phyloP scores from a whole-genome alignment of 208 protist genomes.

The Crithidia mellificae region DNA sequence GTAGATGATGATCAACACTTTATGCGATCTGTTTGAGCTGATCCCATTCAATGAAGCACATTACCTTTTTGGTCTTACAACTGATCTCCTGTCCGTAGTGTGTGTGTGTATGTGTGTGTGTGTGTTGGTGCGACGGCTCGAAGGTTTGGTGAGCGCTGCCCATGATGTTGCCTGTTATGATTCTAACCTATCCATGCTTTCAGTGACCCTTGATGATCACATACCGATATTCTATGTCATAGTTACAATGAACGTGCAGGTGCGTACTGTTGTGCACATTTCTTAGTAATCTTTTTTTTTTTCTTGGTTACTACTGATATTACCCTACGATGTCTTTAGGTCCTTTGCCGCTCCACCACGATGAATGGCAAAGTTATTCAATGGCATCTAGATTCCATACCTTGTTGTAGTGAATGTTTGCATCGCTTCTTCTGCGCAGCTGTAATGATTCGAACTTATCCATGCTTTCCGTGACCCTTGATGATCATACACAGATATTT shows the following conservation, averaged over 20 bases:
- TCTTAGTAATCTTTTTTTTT: background rate
- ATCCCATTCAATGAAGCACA: slow-evolving; percentile 25
- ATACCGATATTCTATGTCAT: slow-evolving; percentile 23
- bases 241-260: slow-evolving; percentile 21
- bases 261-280: background rate
- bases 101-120: background rate
- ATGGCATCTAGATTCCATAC: slow-evolving; percentile 32
- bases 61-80: slow-evolving; percentile 13
- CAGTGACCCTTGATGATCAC: slow-evolving; percentile 27
- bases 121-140: background rate
- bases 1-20: slow-evolving; percentile 12
- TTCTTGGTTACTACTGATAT: background rate
- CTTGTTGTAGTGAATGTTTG: background rate
- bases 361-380: slow-evolving; percentile 30
- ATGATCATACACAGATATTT: slow-evolving; percentile 34
- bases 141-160: too few species aligned
- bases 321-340: slow-evolving; percentile 30
- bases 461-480: slow-evolving; percentile 11
- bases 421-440: background rate
- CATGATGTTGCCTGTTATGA: slow-evolving; percentile 20
- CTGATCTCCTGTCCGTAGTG: background rate
- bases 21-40: slow-evolving; percentile 41
- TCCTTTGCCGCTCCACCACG: slow-evolving; percentile 24
- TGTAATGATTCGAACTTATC: background rate
- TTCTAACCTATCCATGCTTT: slow-evolving; percentile 32